Evolutionary conservation across 306 rosid genomes (phyloP), one percentile per base, ranked within the genome.

Genomic region (Vigna nakashimae): DNA sequence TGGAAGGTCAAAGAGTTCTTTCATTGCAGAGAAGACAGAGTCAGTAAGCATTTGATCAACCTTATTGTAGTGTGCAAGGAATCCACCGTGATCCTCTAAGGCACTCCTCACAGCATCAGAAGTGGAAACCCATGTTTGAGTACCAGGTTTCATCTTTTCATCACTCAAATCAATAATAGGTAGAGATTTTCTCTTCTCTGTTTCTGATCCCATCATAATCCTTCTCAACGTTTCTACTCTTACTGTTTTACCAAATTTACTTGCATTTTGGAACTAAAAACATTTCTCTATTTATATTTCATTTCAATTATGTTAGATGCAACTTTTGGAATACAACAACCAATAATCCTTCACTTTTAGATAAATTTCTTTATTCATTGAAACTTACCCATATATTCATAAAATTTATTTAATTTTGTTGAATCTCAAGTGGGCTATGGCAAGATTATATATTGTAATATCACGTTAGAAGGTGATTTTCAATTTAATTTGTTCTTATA

Each of bases 31-130:
- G 46, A 67, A 67, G 9, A 74, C 45, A 56, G 80, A 66, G 49
- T 80, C 10, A 15, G 34, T 2, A 18, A 58, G 63, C 64, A 30
- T 15, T 15, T 63, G 52, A 12, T 9, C 43, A 55, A 67, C 63
- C 55, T 58, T 58, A 26, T 80, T 32, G 2, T 63, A 67, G 36
- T 20, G 80, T 38, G 76, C 84, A 2, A 80, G 5, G 36, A 80
- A 80, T 7, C 80, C 68, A n/a, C 84, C 84, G 3, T 74, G 80
- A 45, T 72, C 65, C 57, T 74, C 80, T 3, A 80, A 18, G 2
- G 84, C 84, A 45, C 14, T 38, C 24, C 80, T 60, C 56, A 80
- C 76, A 22, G 16, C 63, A 18, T 59, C 30, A 40, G 71, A 74
- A 1, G 76, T 7, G 0, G 56, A 66, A 24, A 45, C 9, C 84